Evolutionary conservation across 495 filamentous ascomycete genomes (phyloP).

Genomic region (Amphirosellinia nigrospora): DNA sequence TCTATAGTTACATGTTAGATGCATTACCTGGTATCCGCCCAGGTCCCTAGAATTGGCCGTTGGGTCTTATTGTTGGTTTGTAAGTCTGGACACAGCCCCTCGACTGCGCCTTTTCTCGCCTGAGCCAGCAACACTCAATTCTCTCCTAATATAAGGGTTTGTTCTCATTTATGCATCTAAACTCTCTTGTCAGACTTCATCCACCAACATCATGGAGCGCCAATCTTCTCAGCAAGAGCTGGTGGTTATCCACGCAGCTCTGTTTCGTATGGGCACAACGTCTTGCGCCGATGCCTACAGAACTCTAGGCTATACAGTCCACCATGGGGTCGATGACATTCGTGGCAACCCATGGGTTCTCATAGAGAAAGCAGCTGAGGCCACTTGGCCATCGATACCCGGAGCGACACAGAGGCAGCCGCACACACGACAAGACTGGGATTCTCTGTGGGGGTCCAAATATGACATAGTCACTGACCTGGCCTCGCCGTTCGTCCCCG

Average conservation of each 20-base stretch:
- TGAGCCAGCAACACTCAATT: not conserved
- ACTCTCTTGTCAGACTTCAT: not conserved
- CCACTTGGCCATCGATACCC: slow-evolving; percentile 31
- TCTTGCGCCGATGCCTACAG: slow-evolving; percentile 29
- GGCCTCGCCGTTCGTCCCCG: slow-evolving; percentile 56
- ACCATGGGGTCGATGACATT: slow-evolving; percentile 25
- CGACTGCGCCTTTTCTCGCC: not conserved
- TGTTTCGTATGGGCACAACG: slow-evolving; percentile 32
- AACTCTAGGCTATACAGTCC: slow-evolving; percentile 29
- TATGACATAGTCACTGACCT: slow-evolving; percentile 26
- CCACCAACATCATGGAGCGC: not conserved
- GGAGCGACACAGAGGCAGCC: not conserved
- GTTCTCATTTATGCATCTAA: not conserved
- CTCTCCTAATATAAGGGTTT: not conserved
- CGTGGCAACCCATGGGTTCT: slow-evolving; percentile 15
- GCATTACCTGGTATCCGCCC: no score
- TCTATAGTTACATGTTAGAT: no score
- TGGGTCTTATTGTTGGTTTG: no score
- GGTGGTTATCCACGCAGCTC: not conserved
- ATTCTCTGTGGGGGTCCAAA: slow-evolving; percentile 47
- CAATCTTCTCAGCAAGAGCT: not conserved
- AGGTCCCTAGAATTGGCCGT: no score
- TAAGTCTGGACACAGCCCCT: not conserved
- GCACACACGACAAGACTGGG: slow-evolving; percentile 44
- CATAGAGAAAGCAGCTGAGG: slow-evolving; percentile 33